Evolutionary conservation across 148 eudicot species (phyloP).

Genomic region (Amaranthus palmeri): DNA sequence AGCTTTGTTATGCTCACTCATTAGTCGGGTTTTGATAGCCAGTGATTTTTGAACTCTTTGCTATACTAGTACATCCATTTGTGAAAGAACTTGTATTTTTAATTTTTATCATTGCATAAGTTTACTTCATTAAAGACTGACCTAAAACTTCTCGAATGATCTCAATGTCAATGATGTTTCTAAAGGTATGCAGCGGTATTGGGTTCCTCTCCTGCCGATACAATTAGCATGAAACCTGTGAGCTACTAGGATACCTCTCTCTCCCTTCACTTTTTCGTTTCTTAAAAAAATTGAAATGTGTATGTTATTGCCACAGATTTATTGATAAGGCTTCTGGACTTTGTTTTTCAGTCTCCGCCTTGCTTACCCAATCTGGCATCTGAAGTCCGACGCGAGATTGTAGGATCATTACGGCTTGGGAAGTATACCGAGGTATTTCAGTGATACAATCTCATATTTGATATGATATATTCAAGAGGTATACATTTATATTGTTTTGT

Average conservation of each 20-base stretch:
- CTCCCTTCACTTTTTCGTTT: not conserved
- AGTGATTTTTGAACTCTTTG: too few relatives aligned
- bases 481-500: conserved; percentile 4
- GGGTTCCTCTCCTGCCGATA: conserved; percentile 82
- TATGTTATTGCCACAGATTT: not conserved
- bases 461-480: not conserved
- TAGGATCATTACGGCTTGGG: conserved; percentile 65
- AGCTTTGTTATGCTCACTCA: too few relatives aligned
- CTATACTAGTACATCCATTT: too few relatives aligned
- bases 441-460: conserved; percentile 2
- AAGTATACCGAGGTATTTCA: conserved; percentile 76
- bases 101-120: not conserved
- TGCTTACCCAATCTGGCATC: conserved; percentile 71
- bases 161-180: conserved; percentile 9
- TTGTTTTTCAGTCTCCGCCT: conserved; percentile 57
- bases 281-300: not conserved
- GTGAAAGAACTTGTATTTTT: too few relatives aligned
- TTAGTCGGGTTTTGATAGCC: too few relatives aligned
- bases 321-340: conserved; percentile 12
- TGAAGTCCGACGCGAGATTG: conserved; percentile 33
- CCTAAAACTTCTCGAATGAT: conserved; percentile 8
- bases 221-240: conserved; percentile 76
- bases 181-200: conserved; percentile 90
- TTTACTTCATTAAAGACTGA: not conserved
- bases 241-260: conserved; percentile 14